Evolutionary conservation across 148 eudicot genomes (phyloP).

Genomic region (Euryodendron excelsum): DNA sequence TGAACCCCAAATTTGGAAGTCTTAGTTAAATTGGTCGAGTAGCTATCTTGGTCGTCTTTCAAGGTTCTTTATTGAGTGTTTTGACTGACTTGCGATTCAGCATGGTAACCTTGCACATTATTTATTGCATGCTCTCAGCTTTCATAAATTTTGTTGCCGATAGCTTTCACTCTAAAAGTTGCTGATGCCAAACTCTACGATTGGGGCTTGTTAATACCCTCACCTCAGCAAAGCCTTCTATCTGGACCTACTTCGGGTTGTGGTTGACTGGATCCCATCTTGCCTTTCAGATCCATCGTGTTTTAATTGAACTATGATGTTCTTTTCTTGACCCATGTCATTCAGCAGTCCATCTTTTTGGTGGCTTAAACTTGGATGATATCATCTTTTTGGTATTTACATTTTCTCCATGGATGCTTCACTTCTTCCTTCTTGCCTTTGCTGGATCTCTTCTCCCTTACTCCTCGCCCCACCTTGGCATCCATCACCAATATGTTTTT

Average conservation of each 20-base stretch:
- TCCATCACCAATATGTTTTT: neutral
- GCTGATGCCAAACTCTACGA: neutral
- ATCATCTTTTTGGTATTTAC: neutral
- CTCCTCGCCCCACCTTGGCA: neutral
- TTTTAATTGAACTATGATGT: neutral
- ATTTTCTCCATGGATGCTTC: neutral
- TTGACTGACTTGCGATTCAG: neutral
- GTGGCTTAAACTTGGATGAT: neutral
- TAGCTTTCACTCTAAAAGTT: neutral
- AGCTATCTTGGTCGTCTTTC: conserved; percentile 4
- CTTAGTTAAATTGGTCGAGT: neutral
- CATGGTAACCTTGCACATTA: conserved; percentile 8
- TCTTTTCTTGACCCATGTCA: neutral
- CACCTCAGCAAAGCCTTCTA: neutral
- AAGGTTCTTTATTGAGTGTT: neutral
- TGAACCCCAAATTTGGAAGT: neutral
- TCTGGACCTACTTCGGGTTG: conserved; percentile 1
- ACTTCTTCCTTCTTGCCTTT: neutral
- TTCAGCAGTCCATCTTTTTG: neutral
- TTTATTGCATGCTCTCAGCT: neutral
- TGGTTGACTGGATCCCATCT: conserved; percentile 5
- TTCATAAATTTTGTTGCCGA: neutral
- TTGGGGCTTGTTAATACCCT: neutral
- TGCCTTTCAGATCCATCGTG: neutral
- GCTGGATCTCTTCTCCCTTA: neutral